These are phyloP conservation scores for Metarhizium robertsii DNA, from an alignment of 2,329 filamentous ascomycete species.

Conservation along the genomic window DNA sequence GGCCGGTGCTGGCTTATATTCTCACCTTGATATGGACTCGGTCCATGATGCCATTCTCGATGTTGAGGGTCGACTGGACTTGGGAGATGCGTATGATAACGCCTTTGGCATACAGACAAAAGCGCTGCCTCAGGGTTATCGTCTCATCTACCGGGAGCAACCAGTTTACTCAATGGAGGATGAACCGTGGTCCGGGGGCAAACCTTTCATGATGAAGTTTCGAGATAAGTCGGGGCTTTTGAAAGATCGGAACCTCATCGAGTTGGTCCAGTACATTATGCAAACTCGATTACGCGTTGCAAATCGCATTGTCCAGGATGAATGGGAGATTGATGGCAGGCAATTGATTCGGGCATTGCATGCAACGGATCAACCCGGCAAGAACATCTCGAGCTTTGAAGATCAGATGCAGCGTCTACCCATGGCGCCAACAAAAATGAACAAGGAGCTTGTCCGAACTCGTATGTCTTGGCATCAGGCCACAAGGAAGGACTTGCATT, in stretches of 20 bases:
- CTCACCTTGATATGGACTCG: constrained; percentile 25
- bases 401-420: constrained; percentile 31
- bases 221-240: constrained; percentile 16
- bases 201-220: constrained; percentile 16
- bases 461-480: constrained; percentile 21
- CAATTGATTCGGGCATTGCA: constrained; percentile 16
- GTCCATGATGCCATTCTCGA: constrained; percentile 25
- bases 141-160: constrained; percentile 1
- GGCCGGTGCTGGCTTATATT: constrained; percentile 18
- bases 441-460: constrained; percentile 37
- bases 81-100: constrained; percentile 4
- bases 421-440: constrained; percentile 30
- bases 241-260: constrained; percentile 17
- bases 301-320: constrained; percentile 20
- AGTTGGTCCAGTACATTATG: constrained; percentile 19
- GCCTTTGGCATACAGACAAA: constrained; percentile 3
- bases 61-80: constrained; percentile 16
- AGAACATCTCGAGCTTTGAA: constrained; percentile 17
- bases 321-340: constrained; percentile 19
- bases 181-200: constrained; percentile 6
- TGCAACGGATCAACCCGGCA: constrained; percentile 10
- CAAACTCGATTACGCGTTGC: constrained; percentile 19
- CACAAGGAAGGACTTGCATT: constrained; percentile 6
- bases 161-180: constrained; percentile 7
- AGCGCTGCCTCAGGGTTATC: constrained; percentile 3